Evolutionary conservation across 1,284 basidiomycete species (phyloP).

Genomic region (Vanrija sp.): DNA sequence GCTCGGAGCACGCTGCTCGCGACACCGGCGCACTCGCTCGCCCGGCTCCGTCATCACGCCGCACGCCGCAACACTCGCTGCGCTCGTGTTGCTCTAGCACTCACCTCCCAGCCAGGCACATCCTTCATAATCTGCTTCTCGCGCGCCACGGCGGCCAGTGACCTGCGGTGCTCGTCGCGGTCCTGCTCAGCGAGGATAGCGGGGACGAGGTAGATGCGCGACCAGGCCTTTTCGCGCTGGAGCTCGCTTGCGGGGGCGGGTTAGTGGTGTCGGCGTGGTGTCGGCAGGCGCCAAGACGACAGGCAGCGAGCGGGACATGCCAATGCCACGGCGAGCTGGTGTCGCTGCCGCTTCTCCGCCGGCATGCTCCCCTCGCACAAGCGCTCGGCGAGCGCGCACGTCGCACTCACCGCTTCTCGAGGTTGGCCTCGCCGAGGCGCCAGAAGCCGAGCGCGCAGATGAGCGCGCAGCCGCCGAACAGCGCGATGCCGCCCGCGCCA

Average conservation of each 20-base stretch:
- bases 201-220: conserved; percentile 90
- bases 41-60: not conserved
- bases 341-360: too few species aligned
- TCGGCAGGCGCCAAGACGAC: too few species aligned
- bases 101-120: conserved; percentile 89
- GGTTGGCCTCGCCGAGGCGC: conserved; percentile 79
- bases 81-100: conserved; percentile 43
- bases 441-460: conserved; percentile 93
- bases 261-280: too few species aligned
- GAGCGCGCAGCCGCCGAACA: conserved; percentile 78
- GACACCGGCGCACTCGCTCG: too few species aligned
- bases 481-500: conserved; percentile 80
- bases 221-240: conserved; percentile 89
- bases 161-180: conserved; percentile 79
- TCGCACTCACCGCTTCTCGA: conserved; percentile 83
- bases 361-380: too few species aligned
- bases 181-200: conserved; percentile 89
- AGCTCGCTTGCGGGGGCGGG: too few species aligned
- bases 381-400: not conserved
- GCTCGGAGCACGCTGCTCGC: too few species aligned
- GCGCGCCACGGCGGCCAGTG: conserved; percentile 70
- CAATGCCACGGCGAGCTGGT: too few species aligned
- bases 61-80: not conserved
- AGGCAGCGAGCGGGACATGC: too few species aligned
- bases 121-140: conserved; percentile 96